phyloP scores from a whole-genome alignment of 2,329 filamentous ascomycete genomes.

The Aspergillus proliferans region DNA sequence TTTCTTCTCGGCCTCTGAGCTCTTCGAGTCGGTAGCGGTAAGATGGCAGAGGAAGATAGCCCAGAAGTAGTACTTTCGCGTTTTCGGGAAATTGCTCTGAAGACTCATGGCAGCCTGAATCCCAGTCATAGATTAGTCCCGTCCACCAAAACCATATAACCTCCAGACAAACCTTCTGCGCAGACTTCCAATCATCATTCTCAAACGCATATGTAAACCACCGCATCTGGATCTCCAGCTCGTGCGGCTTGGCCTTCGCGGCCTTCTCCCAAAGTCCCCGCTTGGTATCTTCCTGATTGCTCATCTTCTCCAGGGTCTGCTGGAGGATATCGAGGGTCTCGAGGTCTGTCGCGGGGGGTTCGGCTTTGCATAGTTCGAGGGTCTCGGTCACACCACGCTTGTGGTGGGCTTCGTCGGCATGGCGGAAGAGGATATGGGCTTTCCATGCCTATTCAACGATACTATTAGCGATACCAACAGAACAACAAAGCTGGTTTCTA shows the following conservation, averaged over 20 bases:
- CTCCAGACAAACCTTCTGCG: slow-evolving; percentile 40
- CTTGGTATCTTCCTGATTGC: slow-evolving; percentile 28
- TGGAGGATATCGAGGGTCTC: slow-evolving; percentile 41
- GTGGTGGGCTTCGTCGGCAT: slow-evolving; percentile 36
- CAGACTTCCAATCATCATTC: slow-evolving; percentile 40
- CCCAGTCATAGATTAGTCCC: not conserved
- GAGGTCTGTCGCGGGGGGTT: slow-evolving; percentile 39
- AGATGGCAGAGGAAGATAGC: slow-evolving; percentile 43
- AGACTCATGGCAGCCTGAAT: slow-evolving; percentile 44
- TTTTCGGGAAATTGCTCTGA: slow-evolving; percentile 44
- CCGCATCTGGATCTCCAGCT: slow-evolving; percentile 38
- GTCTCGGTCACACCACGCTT: slow-evolving; percentile 40
- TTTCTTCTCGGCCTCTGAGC: slow-evolving; percentile 38
- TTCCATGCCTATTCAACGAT: slow-evolving; percentile 33
- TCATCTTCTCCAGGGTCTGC: slow-evolving; percentile 32
- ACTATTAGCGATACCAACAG: not conserved
- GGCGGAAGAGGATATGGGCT: slow-evolving; percentile 35
- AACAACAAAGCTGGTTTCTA: not conserved
- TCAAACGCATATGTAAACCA: slow-evolving; percentile 42
- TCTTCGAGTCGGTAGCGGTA: slow-evolving; percentile 29
- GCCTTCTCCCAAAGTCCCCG: slow-evolving; percentile 42
- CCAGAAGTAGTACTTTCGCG: slow-evolving; percentile 45
- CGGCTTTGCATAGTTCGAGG: slow-evolving; percentile 36
- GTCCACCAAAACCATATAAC: not conserved
- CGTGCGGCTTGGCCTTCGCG: slow-evolving; percentile 38